phyloP scores from a whole-genome alignment of 2,329 filamentous ascomycete species.

The Xylariomycetidae sp. region DNA sequence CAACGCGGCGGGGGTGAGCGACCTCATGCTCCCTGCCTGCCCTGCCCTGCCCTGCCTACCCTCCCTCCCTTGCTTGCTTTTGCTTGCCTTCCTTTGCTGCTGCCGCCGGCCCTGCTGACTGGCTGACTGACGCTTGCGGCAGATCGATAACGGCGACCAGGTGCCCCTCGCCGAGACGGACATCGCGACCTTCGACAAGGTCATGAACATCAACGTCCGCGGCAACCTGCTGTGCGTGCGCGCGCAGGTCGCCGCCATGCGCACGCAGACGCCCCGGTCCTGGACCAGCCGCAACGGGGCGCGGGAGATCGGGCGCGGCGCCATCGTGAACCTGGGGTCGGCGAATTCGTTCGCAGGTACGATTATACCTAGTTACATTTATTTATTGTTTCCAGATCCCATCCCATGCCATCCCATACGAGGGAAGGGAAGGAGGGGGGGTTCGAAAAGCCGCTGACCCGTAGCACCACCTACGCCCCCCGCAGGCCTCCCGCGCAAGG shows the following conservation, averaged over 20 bases:
- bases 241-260: conserved; percentile 11
- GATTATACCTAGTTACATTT: too few relatives aligned
- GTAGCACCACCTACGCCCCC: too few relatives aligned
- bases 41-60: background rate
- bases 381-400: too few relatives aligned
- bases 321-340: conserved; percentile 14
- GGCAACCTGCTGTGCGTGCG: conserved; percentile 12
- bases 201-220: conserved; percentile 17
- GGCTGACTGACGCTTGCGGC: too few relatives aligned
- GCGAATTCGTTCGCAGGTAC: conserved; percentile 13
- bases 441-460: too few relatives aligned
- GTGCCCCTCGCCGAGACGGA: conserved; percentile 11
- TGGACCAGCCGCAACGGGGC: conserved; percentile 12
- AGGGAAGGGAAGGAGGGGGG: too few relatives aligned
- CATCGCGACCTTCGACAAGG: conserved; percentile 13
- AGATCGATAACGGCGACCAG: conserved; percentile 12
- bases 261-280: conserved; percentile 12
- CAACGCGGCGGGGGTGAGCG: conserved; percentile 15
- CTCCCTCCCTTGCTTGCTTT: too few relatives aligned
- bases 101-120: too few relatives aligned
- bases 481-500: conserved; percentile 11
- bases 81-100: too few relatives aligned
- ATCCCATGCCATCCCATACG: too few relatives aligned
- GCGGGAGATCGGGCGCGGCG: conserved; percentile 13
- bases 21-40: background rate